These are phyloP conservation scores for Calonectria multiphialidica DNA, from an alignment of 2,329 filamentous ascomycete species.

Conservation along the genomic window DNA sequence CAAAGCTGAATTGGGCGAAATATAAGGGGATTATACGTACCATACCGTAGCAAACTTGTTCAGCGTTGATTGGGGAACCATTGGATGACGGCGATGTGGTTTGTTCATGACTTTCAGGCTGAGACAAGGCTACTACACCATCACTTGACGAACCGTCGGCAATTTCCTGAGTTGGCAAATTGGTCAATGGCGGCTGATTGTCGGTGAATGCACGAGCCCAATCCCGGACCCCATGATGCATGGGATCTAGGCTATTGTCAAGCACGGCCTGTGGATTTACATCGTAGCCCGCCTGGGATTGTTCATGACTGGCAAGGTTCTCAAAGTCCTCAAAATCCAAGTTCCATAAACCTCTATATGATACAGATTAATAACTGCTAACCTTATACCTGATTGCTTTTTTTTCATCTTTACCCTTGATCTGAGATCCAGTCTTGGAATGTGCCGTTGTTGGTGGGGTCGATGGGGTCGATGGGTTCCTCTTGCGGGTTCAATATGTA, in stretches of 20 bases:
- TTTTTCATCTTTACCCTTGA: not conserved
- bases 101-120: not conserved
- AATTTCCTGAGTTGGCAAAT: not conserved
- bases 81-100: not conserved
- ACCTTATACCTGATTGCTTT: no score
- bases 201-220: not conserved
- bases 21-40: not conserved
- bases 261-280: not conserved
- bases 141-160: not conserved
- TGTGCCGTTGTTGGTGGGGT: not conserved
- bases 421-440: not conserved
- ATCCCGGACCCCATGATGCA: not conserved
- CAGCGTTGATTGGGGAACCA: no score
- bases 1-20: not conserved
- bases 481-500: not conserved
- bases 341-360: not conserved
- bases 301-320: no score
- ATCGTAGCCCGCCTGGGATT: not conserved
- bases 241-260: not conserved
- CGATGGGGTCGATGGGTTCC: not conserved
- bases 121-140: not conserved
- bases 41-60: conserved; percentile 23
- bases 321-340: not conserved
- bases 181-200: not conserved
- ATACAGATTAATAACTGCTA: not conserved